A percentile compares a stretch with the other conserved stretches of the same genome.
Evolutionary conservation across 2,329 filamentous ascomycete species (phyloP).

Genomic region (Aspergillus tamarii): DNA sequence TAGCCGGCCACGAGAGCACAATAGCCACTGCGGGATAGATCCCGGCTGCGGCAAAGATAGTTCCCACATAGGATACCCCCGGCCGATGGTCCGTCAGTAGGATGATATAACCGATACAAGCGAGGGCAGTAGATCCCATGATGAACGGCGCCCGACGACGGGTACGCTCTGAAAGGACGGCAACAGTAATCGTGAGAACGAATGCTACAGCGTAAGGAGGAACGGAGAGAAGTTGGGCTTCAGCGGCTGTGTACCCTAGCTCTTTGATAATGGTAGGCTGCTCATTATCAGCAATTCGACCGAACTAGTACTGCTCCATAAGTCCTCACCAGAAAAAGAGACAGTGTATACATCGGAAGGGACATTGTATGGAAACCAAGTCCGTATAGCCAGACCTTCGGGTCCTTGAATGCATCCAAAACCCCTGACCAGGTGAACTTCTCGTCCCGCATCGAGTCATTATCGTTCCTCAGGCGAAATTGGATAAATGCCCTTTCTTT

Average conservation of each 20-base stretch:
- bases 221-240: conserved; percentile 61
- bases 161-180: conserved; percentile 62
- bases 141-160: conserved; percentile 66
- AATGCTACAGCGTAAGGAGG: conserved; percentile 68
- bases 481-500: conserved; percentile 63
- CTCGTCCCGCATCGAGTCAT: conserved; percentile 70
- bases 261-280: conserved; percentile 48
- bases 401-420: conserved; percentile 63
- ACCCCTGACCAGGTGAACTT: conserved; percentile 71
- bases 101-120: conserved; percentile 65
- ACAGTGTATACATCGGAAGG: conserved; percentile 54
- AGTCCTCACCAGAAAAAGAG: conserved; percentile 37
- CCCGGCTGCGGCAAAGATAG: conserved; percentile 66
- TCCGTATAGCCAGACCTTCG: conserved; percentile 74
- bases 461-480: conserved; percentile 66
- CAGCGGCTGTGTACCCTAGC: conserved; percentile 45
- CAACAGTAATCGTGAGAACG: conserved; percentile 60
- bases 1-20: conserved; percentile 70
- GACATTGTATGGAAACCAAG: conserved; percentile 74
- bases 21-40: conserved; percentile 69
- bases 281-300: background rate
- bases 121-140: conserved; percentile 59
- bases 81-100: conserved; percentile 58
- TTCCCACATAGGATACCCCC: conserved; percentile 63
- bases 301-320: background rate